Base-by-base conservation (phyloP, 768 basidiomycete genomes). In the Lyophyllum decastes region DNA sequence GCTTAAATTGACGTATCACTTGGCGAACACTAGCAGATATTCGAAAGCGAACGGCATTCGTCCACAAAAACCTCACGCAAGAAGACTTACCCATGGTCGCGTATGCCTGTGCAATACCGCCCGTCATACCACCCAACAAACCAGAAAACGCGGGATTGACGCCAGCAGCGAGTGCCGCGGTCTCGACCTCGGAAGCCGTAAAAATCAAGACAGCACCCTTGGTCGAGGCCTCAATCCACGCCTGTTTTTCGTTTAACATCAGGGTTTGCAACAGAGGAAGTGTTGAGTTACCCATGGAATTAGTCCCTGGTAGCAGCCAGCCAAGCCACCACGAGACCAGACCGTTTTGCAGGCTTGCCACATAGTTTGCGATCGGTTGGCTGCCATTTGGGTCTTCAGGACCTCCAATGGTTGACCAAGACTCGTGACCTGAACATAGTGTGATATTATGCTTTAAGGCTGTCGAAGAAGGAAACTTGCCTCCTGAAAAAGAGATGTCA, bases 181-280 rank as follows among this genome's bases (percentile, higher is more conserved):
- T 83, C 73, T 98, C 95, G 33, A 98, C 90, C 73, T 99, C 97
- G 4, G 95, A 92, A 24, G 97, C 95, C 16, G 95, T 87, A 78
- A 99, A 98, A 59, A 99, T 81, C 21, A 99, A 83, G 27, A 99
- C 97, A 54, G 83, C 97, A 52, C 97, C 97, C 72, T 99, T 99
- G 0, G 97, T 98, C 4, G 95, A 97, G 10, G 97, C 97, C 73
- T 99, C 97, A 66, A 99, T 96, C 97, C 97, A 98, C 35, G 97
- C 97, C 95, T 97, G 61, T 16, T 45, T 49, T 19, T 17, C 16
- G 17, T 1, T 30, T 5, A 10, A 10, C 10, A 48, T 48, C 47
- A 48, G 47, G 30, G 19, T 27, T 38, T 16, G 26, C n/a, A 14
- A 10, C 4, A 30, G 26, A 40, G 50, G 54, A 51, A 25, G 27